Conservation (phyloP, 176 grass and related monocot species). For the Phoenix dactylifera region DNA sequence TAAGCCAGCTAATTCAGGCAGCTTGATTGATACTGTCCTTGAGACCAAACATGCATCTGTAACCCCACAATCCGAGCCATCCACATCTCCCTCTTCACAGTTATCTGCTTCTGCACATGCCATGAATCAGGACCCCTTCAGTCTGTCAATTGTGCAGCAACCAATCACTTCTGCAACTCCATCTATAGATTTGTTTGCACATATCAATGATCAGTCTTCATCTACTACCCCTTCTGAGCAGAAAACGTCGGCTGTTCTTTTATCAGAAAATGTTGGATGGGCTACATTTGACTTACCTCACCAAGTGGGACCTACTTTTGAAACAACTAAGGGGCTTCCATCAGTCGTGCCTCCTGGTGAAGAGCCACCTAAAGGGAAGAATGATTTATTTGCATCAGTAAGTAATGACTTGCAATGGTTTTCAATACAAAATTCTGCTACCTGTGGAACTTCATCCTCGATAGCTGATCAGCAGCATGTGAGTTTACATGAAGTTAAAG, state of each 20-base stretch:
- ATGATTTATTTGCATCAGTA: conserved; percentile 32
- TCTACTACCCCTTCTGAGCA: conserved; percentile 18
- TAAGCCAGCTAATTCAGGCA: conserved; percentile 40
- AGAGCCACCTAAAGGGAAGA: not conserved
- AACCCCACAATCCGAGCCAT: conserved; percentile 16
- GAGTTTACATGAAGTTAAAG: conserved; percentile 20
- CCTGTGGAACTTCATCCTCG: conserved; percentile 25
- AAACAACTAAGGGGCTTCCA: conserved; percentile 17
- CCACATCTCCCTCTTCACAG: conserved; percentile 13
- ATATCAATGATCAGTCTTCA: conserved; percentile 19
- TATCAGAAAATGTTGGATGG: conserved; percentile 55
- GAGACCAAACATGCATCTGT: conserved; percentile 19
- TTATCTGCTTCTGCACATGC: conserved; percentile 27
- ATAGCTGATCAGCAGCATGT: conserved; percentile 6
- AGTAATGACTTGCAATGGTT: conserved; percentile 22
- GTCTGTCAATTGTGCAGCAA: conserved; percentile 12
- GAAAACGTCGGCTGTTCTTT: conserved; percentile 3
- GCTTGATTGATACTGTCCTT: conserved; percentile 38
- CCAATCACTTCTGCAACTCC: conserved; percentile 23
- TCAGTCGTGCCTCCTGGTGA: conserved; percentile 14
- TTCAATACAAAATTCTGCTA: conserved; percentile 14
- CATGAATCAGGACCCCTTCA: conserved; percentile 32
- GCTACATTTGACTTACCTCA: conserved; percentile 69
- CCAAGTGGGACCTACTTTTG: conserved; percentile 26
- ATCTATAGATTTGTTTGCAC: conserved; percentile 53